Percentiles rank a stretch among this genome's conserved stretches.
Conservation (phyloP, 345 rosid genomes). For the Eucalyptus leucophloia region DNA sequence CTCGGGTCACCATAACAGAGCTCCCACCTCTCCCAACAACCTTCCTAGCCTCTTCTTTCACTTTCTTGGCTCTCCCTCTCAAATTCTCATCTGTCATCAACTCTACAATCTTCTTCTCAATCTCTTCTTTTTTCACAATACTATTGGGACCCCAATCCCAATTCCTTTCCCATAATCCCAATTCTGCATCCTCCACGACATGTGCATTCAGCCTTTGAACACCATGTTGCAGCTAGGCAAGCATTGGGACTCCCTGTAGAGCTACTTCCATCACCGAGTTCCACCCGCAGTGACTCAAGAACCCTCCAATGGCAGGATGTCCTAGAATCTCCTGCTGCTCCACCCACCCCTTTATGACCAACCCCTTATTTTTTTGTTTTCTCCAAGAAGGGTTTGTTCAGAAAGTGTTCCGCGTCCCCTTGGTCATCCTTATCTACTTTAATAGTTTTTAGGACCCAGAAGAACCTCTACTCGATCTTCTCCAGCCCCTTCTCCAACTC, state of each 20-base stretch:
- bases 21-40: constrained; percentile 10
- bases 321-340: neutral
- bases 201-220: constrained; percentile 24
- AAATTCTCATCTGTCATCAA: constrained; percentile 8
- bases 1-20: neutral
- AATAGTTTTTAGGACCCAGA: no score
- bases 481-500: no score
- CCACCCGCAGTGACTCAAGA: neutral
- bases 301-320: constrained; percentile 18
- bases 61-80: neutral
- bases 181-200: constrained; percentile 1
- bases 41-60: constrained; percentile 11
- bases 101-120: constrained; percentile 6
- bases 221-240: constrained; percentile 24
- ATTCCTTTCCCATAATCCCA: constrained; percentile 5
- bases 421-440: no score
- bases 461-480: no score
- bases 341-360: no score
- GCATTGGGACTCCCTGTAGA: constrained; percentile 8
- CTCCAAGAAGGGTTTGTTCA: no score
- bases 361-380: no score
- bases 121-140: constrained; percentile 16
- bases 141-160: constrained; percentile 10
- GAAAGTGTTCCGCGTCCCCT: no score
- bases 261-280: constrained; percentile 27